A percentile compares a stretch with the other conserved stretches of the same genome.
Conservation (phyloP, 768 basidiomycete genomes). For the Pleurotus sapidus region DNA sequence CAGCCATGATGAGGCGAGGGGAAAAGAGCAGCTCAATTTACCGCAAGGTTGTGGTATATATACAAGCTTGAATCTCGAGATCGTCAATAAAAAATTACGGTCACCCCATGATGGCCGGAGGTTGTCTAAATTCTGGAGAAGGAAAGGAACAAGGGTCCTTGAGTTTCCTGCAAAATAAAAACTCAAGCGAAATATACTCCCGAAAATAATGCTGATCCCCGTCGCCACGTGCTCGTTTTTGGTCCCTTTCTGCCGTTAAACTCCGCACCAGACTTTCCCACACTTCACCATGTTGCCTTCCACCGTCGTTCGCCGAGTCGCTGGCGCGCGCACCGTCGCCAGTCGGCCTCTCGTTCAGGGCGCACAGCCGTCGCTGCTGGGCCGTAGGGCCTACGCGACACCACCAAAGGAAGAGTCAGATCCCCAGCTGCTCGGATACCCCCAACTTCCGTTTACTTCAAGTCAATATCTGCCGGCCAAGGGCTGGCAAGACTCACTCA, state of each 20-base stretch:
- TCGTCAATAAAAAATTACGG: constrained; percentile 16
- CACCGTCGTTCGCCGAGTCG: constrained; percentile 36
- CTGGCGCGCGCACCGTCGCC: constrained; percentile 27
- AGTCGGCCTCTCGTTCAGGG: constrained; percentile 14
- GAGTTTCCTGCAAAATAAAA: constrained; percentile 14
- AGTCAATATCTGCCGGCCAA: constrained; percentile 59
- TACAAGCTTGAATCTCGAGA: constrained; percentile 12
- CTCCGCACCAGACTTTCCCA: constrained; percentile 6
- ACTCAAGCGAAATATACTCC: not conserved
- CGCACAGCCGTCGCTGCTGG: constrained; percentile 9
- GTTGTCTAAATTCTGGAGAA: constrained; percentile 12
- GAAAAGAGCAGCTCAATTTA: constrained; percentile 11
- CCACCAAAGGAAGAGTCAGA: constrained; percentile 41
- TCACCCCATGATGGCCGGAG: constrained; percentile 23
- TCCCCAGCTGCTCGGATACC: constrained; percentile 73
- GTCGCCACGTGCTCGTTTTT: constrained; percentile 52
- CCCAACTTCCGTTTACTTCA: constrained; percentile 65
- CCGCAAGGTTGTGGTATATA: constrained; percentile 9
- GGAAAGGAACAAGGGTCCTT: constrained; percentile 52
- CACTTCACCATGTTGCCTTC: constrained; percentile 31
- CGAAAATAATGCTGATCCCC: constrained; percentile 57
- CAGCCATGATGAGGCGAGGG: constrained; percentile 16
- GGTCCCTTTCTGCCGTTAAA: constrained; percentile 24
- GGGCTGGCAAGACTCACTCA: constrained; percentile 76
- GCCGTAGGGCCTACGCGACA: constrained; percentile 30